Evolutionary conservation across 23 red algal species (phyloP).

Genomic region (Gracilariopsis chorda): DNA sequence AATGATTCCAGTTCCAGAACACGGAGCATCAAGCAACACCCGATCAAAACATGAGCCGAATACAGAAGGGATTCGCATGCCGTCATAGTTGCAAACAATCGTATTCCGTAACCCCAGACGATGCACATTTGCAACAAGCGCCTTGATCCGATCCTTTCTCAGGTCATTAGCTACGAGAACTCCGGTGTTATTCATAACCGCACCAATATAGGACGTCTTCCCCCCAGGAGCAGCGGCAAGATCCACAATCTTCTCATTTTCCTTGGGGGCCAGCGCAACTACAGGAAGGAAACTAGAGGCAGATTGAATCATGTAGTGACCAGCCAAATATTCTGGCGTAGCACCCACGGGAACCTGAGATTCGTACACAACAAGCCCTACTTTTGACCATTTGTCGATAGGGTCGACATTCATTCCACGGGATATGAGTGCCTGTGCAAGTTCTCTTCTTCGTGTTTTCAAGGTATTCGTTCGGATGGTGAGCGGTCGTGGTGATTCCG

Average conservation of each 20-base stretch:
- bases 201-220: constrained; percentile 87
- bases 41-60: constrained; percentile 83
- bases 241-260: constrained; percentile 85
- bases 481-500: constrained; percentile 86
- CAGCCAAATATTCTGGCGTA: constrained; percentile 98
- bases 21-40: constrained; percentile 94
- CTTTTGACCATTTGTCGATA: constrained; percentile 90
- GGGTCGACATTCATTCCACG: constrained; percentile 97
- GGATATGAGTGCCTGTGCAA: constrained; percentile 92
- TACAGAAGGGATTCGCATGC: constrained; percentile 61
- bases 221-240: constrained; percentile 94
- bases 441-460: constrained; percentile 72
- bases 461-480: constrained; percentile 94
- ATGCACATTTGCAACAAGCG: constrained; percentile 92
- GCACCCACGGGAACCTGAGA: constrained; percentile 94
- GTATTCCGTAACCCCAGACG: constrained; percentile 87
- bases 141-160: constrained; percentile 85
- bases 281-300: constrained; percentile 89
- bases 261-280: constrained; percentile 88
- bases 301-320: constrained; percentile 98
- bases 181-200: constrained; percentile 87
- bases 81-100: constrained; percentile 89
- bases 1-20: constrained; percentile 95
- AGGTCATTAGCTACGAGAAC: constrained; percentile 93
- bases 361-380: constrained; percentile 95